A percentile compares a stretch with the other conserved stretches of the same genome.
Evolutionary conservation across 345 rosid species (phyloP).

Genomic region (Eutrema japonicum): DNA sequence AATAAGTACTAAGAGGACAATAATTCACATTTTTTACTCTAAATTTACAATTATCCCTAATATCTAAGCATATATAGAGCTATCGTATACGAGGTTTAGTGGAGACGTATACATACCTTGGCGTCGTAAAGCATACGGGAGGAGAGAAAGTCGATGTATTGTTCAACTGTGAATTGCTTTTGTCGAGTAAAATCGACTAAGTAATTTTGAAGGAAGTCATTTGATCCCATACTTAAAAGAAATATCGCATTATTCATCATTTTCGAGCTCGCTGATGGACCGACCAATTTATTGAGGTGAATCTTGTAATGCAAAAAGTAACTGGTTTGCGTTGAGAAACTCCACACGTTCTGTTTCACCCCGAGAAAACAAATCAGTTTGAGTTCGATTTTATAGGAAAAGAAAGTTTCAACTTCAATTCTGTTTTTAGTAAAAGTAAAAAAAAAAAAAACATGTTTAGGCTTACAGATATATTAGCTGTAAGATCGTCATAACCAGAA

Average conservation of each 20-base stretch:
- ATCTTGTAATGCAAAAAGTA: conserved; percentile 73
- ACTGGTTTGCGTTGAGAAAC: conserved; percentile 59
- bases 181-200: conserved; percentile 69
- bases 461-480: conserved; percentile 81
- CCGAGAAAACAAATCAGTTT: background rate
- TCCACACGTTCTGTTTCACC: conserved; percentile 59
- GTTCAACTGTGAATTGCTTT: conserved; percentile 55
- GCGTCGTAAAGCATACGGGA: conserved; percentile 54
- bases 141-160: conserved; percentile 60
- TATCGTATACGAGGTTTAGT: background rate
- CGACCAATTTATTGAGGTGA: conserved; percentile 58
- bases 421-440: background rate
- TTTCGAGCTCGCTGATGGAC: conserved; percentile 54
- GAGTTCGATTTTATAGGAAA: conserved; percentile 5
- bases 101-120: conserved; percentile 50
- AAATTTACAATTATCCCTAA: too few species aligned
- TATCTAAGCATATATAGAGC: background rate
- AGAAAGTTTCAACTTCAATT: background rate
- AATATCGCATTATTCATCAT: conserved; percentile 55
- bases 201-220: conserved; percentile 84
- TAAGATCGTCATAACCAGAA: conserved; percentile 87
- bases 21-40: too few species aligned
- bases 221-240: conserved; percentile 77
- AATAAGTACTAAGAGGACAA: too few species aligned
- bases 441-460: background rate